Percentiles rank a stretch among this genome's conserved stretches.
Evolutionary conservation across 139 green algal genomes (phyloP).

Genomic region (Chlorella vulgaris): DNA sequence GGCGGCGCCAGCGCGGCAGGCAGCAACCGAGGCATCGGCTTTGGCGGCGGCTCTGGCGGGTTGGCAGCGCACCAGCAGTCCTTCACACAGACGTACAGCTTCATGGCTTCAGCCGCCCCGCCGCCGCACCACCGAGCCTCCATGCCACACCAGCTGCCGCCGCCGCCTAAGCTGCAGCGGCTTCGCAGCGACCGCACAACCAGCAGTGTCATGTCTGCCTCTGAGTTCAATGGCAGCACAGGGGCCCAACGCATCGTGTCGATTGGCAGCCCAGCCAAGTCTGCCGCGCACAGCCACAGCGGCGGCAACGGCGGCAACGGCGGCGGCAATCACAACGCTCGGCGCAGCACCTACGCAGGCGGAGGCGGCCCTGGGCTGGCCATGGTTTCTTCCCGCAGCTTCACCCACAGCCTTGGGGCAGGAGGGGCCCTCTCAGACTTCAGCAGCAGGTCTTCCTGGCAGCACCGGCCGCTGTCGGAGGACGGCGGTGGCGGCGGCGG

Average conservation of each 20-base stretch:
- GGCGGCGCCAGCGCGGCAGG: slow-evolving; percentile 16
- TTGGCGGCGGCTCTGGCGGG: no score
- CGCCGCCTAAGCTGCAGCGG: neutral
- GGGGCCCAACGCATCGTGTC: neutral
- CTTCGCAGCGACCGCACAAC: slow-evolving; percentile 18
- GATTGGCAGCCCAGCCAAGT: neutral
- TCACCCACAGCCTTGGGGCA: neutral
- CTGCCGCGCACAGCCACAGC: no score
- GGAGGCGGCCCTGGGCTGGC: neutral
- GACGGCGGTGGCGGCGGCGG: neutral
- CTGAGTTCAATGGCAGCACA: neutral
- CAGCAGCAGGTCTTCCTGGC: slow-evolving; percentile 9
- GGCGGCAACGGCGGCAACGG: neutral
- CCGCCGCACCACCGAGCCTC: neutral
- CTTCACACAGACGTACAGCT: neutral
- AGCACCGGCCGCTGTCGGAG: slow-evolving; percentile 9
- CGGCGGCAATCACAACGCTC: slow-evolving; percentile 1
- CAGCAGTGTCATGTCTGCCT: neutral
- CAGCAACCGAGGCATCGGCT: neutral
- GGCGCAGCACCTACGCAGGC: slow-evolving; percentile 12
- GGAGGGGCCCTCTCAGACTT: neutral
- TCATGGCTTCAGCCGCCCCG: neutral
- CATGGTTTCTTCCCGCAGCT: slow-evolving; percentile 6
- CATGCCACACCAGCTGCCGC: neutral
- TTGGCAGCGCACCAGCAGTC: neutral